phyloP scores from a whole-genome alignment of 257 asterid genomes.

The Nicotiana obtusifolia region DNA sequence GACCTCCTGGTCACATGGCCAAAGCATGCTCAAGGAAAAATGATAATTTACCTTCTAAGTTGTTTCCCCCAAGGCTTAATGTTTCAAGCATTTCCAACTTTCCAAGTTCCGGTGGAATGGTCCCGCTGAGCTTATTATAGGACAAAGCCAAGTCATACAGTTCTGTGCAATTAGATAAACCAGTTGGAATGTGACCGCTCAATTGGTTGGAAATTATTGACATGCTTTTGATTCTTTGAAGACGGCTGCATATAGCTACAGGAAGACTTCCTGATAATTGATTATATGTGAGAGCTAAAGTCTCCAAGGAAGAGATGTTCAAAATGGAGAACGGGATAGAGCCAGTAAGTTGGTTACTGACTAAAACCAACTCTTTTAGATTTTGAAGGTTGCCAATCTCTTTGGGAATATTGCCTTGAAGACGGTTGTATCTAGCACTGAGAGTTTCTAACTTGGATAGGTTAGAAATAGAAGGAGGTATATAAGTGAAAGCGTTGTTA shows the following conservation, averaged over 20 bases:
- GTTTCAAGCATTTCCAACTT: constrained; percentile 5
- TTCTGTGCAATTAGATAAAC: neutral
- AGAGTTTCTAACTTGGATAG: no score
- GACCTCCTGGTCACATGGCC: no score
- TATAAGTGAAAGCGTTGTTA: neutral
- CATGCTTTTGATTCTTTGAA: neutral
- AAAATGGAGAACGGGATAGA: constrained; percentile 12
- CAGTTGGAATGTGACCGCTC: neutral
- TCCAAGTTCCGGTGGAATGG: constrained; percentile 13
- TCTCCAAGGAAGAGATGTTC: neutral
- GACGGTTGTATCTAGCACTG: no score
- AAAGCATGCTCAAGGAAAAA: neutral
- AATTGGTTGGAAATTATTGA: neutral
- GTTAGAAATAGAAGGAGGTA: neutral
- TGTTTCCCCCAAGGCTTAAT: constrained; percentile 11
- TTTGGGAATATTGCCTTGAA: no score
- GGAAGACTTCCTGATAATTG: constrained; percentile 12
- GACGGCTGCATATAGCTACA: neutral
- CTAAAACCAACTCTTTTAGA: constrained; percentile 20
- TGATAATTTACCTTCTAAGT: neutral
- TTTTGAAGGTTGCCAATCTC: constrained; percentile 21
- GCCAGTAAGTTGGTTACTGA: constrained; percentile 20
- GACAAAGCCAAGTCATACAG: neutral
- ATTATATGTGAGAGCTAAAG: neutral
- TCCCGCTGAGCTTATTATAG: constrained; percentile 12